Conservation (phyloP, 768 basidiomycete species). For the Pleurotus citrinopileatus region DNA sequence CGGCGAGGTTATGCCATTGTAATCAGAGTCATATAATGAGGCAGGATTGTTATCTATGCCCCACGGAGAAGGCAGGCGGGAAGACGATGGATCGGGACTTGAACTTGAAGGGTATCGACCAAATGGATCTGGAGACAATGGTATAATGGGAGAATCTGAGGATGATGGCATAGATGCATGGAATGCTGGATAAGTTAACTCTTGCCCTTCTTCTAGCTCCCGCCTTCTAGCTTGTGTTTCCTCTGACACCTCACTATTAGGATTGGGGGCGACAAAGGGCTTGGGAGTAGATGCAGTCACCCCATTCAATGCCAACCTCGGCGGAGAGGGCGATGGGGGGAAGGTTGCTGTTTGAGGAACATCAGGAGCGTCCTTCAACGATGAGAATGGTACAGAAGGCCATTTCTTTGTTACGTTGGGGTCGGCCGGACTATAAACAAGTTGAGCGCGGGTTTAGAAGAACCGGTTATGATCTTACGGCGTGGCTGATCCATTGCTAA, state of each 20-base stretch:
- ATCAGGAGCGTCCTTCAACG: slow-evolving; percentile 26
- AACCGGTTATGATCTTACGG: neutral
- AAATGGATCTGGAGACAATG: slow-evolving; percentile 84
- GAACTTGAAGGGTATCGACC: slow-evolving; percentile 68
- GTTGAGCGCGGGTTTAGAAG: neutral
- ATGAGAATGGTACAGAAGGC: slow-evolving; percentile 41
- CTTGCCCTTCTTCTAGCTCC: slow-evolving; percentile 53
- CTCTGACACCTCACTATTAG: slow-evolving; percentile 26
- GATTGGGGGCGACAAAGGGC: slow-evolving; percentile 26
- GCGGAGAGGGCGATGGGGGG: slow-evolving; percentile 46
- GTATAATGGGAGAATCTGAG: slow-evolving; percentile 62
- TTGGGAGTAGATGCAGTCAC: slow-evolving; percentile 60
- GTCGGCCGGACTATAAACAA: slow-evolving; percentile 9
- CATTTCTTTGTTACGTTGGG: slow-evolving; percentile 21
- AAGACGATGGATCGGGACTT: slow-evolving; percentile 15
- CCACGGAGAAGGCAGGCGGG: slow-evolving; percentile 36
- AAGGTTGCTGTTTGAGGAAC: slow-evolving; percentile 16
- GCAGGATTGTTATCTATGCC: slow-evolving; percentile 23
- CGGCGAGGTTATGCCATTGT: neutral
- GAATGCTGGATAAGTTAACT: slow-evolving; percentile 41
- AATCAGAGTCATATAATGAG: neutral
- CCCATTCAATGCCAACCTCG: slow-evolving; percentile 66
- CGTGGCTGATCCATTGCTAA: neutral
- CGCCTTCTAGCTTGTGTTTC: slow-evolving; percentile 48
- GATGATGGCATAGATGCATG: slow-evolving; percentile 19